phyloP scores from a whole-genome alignment of 1,284 basidiomycete genomes.

The Coniophora puteana region DNA sequence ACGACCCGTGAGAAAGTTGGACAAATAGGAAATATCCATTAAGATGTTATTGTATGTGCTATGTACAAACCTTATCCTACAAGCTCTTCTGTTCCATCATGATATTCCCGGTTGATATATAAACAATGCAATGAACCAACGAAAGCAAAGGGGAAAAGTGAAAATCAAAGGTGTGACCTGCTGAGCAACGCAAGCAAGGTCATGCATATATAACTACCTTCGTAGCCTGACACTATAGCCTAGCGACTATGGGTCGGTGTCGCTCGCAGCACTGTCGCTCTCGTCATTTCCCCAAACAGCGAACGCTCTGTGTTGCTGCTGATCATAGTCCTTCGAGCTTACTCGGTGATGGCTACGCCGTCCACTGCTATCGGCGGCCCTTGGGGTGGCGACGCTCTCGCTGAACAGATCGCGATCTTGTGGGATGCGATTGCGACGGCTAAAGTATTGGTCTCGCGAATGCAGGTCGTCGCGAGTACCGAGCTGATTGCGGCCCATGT shows the following conservation, averaged over 20 bases:
- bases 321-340: slow-evolving; percentile 33
- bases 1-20: too few relatives aligned
- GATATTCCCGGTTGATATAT: too few relatives aligned
- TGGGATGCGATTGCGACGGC: slow-evolving; percentile 52
- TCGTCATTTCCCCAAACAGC: slow-evolving; percentile 86
- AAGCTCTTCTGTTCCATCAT: too few relatives aligned
- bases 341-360: slow-evolving; percentile 36
- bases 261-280: slow-evolving; percentile 79
- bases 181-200: too few relatives aligned
- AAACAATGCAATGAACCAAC: too few relatives aligned
- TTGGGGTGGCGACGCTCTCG: slow-evolving; percentile 58
- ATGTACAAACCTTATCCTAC: too few relatives aligned
- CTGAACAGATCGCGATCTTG: slow-evolving; percentile 46
- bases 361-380: slow-evolving; percentile 38
- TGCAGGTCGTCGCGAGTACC: slow-evolving; percentile 54
- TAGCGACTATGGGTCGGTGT: slow-evolving; percentile 48
- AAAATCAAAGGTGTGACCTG: too few relatives aligned
- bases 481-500: slow-evolving; percentile 31
- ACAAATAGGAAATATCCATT: too few relatives aligned
- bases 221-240: too few relatives aligned
- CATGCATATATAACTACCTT: too few relatives aligned
- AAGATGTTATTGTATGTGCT: too few relatives aligned
- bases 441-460: slow-evolving; percentile 37
- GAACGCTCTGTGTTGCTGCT: slow-evolving; percentile 58
- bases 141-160: too few relatives aligned